Evolutionary conservation across 352 stramenopile genomes (phyloP).

Genomic region (Thraustotheca clavata): DNA sequence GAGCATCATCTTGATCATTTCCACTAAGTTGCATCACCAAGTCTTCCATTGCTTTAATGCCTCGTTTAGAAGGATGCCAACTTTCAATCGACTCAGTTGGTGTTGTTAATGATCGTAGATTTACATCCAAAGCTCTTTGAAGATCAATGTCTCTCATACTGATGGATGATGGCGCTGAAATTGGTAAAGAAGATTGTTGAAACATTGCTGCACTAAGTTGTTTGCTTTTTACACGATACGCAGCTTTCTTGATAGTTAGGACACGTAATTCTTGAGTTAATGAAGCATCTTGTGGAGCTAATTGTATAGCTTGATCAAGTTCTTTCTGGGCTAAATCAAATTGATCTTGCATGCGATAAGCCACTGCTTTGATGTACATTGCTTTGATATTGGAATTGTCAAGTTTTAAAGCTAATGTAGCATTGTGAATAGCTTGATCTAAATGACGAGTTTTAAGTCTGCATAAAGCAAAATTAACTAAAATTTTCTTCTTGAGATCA

Average conservation of each 20-base stretch:
- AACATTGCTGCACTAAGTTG: slow-evolving; percentile 76
- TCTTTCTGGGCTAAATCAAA: slow-evolving; percentile 52
- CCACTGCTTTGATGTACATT: slow-evolving; percentile 57
- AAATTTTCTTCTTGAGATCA: slow-evolving; percentile 40
- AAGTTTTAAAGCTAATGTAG: slow-evolving; percentile 45
- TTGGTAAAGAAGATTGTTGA: not conserved
- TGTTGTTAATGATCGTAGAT: not conserved
- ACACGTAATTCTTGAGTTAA: slow-evolving; percentile 51
- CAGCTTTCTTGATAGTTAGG: slow-evolving; percentile 53
- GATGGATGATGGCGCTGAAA: not conserved
- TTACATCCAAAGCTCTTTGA: not conserved
- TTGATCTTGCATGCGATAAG: slow-evolving; percentile 51
- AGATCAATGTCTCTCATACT: not conserved
- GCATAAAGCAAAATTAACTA: slow-evolving; percentile 71
- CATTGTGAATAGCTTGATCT: slow-evolving; percentile 63
- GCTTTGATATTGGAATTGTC: slow-evolving; percentile 52
- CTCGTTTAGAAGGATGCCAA: not conserved
- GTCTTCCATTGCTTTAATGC: not conserved
- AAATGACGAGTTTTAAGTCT: slow-evolving; percentile 62
- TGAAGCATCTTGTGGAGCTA: slow-evolving; percentile 25
- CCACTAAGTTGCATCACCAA: not conserved
- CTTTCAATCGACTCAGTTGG: not conserved
- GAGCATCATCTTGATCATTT: not conserved
- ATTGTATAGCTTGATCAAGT: slow-evolving; percentile 32
- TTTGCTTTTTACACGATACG: slow-evolving; percentile 57